These are phyloP conservation scores for Crotalaria pallida DNA, from an alignment of 306 rosid species.

Conservation along the genomic window DNA sequence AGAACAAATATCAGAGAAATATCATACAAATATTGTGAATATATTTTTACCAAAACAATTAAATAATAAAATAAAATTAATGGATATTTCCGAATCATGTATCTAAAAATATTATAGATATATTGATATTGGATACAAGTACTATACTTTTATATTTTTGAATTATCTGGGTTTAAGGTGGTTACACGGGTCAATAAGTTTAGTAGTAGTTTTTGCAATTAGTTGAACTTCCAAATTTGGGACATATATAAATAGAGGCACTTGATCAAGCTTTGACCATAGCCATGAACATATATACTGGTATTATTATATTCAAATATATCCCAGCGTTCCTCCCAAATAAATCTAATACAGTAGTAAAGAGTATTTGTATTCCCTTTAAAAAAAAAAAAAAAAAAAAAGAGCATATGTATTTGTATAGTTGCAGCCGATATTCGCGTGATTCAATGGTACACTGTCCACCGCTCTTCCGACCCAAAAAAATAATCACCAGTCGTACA, in stretches of 20 bases:
- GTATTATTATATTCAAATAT: neutral
- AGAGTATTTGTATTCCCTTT: neutral
- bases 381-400: too few relatives aligned
- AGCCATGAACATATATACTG: neutral
- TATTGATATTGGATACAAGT: too few relatives aligned
- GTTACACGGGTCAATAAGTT: constrained; percentile 15
- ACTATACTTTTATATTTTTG: too few relatives aligned
- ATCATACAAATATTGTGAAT: too few relatives aligned
- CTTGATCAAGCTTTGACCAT: constrained; percentile 16
- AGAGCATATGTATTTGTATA: too few relatives aligned
- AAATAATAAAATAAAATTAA: too few relatives aligned
- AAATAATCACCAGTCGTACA: neutral
- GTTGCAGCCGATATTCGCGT: neutral
- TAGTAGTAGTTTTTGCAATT: constrained; percentile 21
- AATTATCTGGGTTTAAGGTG: too few relatives aligned
- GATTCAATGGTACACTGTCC: neutral
- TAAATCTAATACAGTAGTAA: neutral
- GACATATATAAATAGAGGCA: constrained; percentile 1
- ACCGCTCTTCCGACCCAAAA: neutral
- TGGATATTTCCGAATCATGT: too few relatives aligned
- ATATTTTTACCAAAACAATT: too few relatives aligned
- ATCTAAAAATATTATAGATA: too few relatives aligned
- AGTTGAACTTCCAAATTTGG: neutral
- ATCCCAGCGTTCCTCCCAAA: neutral
- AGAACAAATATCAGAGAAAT: too few relatives aligned